Percentiles rank a stretch among this genome's conserved stretches.
Conservation (phyloP, 1,284 basidiomycete genomes). For the Puccinia hordei region DNA sequence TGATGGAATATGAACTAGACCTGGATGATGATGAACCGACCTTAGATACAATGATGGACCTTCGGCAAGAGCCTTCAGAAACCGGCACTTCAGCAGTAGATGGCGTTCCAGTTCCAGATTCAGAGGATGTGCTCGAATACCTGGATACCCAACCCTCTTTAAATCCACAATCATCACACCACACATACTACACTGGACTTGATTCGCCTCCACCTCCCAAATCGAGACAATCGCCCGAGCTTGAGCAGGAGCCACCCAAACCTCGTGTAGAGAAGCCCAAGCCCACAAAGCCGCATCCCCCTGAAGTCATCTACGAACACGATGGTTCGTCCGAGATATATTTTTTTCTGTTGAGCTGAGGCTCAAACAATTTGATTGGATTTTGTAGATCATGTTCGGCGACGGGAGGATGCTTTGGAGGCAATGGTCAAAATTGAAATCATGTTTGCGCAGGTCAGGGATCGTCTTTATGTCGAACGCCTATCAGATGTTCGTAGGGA, state of each 20-base stretch:
- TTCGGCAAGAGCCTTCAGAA: slow-evolving; percentile 38
- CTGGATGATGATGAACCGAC: slow-evolving; percentile 24
- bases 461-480: slow-evolving; percentile 65
- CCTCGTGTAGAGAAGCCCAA: slow-evolving; percentile 23
- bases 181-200: not conserved
- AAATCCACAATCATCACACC: slow-evolving; percentile 22
- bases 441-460: slow-evolving; percentile 64
- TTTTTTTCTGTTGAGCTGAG: slow-evolving; percentile 3
- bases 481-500: slow-evolving; percentile 65
- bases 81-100: slow-evolving; percentile 42
- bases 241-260: slow-evolving; percentile 8
- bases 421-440: slow-evolving; percentile 65
- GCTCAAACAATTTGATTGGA: not conserved
- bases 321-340: slow-evolving; percentile 41
- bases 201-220: slow-evolving; percentile 11
- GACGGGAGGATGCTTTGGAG: slow-evolving; percentile 62
- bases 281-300: not conserved
- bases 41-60: slow-evolving; percentile 5
- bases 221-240: slow-evolving; percentile 15
- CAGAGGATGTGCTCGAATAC: slow-evolving; percentile 41
- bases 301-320: slow-evolving; percentile 40
- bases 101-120: slow-evolving; percentile 38
- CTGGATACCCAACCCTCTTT: slow-evolving; percentile 13
- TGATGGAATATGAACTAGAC: slow-evolving; percentile 46
- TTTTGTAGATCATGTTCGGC: slow-evolving; percentile 45